Percentiles rank a stretch among this genome's conserved stretches.
These are phyloP conservation scores for Coemansia sp. DNA, from an alignment of 192 early-diverging fungal genomes.

Conservation along the genomic window DNA sequence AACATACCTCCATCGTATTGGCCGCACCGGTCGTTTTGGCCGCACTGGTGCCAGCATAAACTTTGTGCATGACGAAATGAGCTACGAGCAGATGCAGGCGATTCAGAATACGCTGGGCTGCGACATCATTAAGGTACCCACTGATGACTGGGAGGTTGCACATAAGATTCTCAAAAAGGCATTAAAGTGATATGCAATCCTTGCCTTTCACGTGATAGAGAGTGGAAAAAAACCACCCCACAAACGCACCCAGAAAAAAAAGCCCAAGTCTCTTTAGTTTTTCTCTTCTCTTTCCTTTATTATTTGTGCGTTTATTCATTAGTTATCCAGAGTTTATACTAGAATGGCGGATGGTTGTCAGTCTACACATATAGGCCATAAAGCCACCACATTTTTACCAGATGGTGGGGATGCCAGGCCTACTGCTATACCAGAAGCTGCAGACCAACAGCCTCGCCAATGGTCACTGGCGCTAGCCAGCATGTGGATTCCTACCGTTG, in stretches of 20 bases:
- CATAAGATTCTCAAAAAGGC: constrained; percentile 86
- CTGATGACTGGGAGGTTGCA: constrained; percentile 77
- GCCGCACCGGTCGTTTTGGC: constrained; percentile 96
- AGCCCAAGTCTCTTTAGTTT: not conserved
- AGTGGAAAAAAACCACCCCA: not conserved
- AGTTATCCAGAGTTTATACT: not conserved
- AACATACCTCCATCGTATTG: constrained; percentile 97
- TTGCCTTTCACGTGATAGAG: constrained; percentile 14
- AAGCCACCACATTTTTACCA: too few relatives aligned
- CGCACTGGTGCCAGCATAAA: constrained; percentile 92
- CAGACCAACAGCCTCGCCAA: not conserved
- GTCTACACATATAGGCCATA: too few relatives aligned
- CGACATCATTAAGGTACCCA: constrained; percentile 76
- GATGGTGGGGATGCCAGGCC: too few relatives aligned
- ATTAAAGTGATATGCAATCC: constrained; percentile 31
- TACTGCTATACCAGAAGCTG: too few relatives aligned
- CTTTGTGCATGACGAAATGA: constrained; percentile 81
- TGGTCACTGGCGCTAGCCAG: constrained; percentile 13
- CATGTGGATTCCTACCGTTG: constrained; percentile 10
- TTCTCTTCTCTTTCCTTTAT: not conserved
- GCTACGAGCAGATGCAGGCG: constrained; percentile 71
- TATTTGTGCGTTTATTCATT: not conserved
- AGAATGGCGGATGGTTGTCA: too few relatives aligned
- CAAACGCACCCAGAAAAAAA: not conserved
- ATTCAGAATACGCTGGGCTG: constrained; percentile 81